phyloP scores from a whole-genome alignment of 1,139 yeast species.

The Trichomonascaceae sp. region DNA sequence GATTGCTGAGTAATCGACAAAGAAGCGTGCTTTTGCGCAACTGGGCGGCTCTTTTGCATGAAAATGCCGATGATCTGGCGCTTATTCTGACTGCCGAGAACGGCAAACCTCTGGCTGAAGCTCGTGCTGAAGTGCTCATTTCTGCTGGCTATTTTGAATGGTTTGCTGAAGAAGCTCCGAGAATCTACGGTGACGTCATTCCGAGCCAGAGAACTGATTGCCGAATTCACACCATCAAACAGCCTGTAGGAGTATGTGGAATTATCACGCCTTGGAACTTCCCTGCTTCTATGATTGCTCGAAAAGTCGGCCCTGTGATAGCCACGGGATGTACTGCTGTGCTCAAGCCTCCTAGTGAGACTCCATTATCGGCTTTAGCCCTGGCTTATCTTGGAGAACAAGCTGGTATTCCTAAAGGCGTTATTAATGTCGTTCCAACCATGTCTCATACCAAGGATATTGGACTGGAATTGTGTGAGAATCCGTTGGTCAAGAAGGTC shows the following conservation, averaged over 20 bases:
- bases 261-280: slow-evolving; percentile 95
- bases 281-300: slow-evolving; percentile 89
- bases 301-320: slow-evolving; percentile 85
- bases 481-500: slow-evolving; percentile 61
- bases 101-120: slow-evolving; percentile 75
- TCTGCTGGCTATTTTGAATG: slow-evolving; percentile 81
- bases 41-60: slow-evolving; percentile 55
- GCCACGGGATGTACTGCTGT: slow-evolving; percentile 94
- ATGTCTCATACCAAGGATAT: slow-evolving; percentile 45
- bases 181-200: slow-evolving; percentile 66
- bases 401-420: slow-evolving; percentile 89
- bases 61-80: slow-evolving; percentile 69
- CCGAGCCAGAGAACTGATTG: slow-evolving; percentile 53
- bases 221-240: slow-evolving; percentile 61
- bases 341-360: slow-evolving; percentile 83
- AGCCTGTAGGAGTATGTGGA: slow-evolving; percentile 88
- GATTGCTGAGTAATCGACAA: slow-evolving; percentile 53
- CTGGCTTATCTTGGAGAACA: slow-evolving; percentile 62
- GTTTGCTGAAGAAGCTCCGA: slow-evolving; percentile 83
- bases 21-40: slow-evolving; percentile 62
- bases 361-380: slow-evolving; percentile 84
- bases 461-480: slow-evolving; percentile 67
- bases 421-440: slow-evolving; percentile 62
- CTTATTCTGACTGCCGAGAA: slow-evolving; percentile 69
- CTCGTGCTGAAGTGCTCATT: slow-evolving; percentile 67